Evolutionary conservation across 2,329 filamentous ascomycete genomes (phyloP).

Genomic region (Madurella fahalii): DNA sequence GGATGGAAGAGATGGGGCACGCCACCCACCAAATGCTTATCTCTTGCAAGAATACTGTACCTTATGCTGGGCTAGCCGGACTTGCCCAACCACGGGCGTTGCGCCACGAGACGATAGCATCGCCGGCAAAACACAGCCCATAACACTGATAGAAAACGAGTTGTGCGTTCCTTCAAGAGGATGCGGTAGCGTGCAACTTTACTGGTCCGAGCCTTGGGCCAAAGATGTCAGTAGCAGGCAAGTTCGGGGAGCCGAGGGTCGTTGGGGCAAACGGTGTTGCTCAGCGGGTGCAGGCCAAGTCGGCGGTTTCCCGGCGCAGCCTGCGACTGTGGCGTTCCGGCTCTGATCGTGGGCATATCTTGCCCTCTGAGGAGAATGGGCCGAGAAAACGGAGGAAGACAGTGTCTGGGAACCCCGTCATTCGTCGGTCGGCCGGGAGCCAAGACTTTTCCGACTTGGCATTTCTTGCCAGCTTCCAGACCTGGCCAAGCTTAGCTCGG

Average conservation of each 20-base stretch:
- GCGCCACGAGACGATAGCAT: no score
- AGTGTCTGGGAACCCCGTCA: slow-evolving; percentile 5
- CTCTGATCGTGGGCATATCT: slow-evolving; percentile 6
- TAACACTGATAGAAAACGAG: no score
- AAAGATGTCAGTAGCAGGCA: neutral
- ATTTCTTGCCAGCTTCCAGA: slow-evolving; percentile 18
- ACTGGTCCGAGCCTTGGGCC: no score
- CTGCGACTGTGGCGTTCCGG: slow-evolving; percentile 8
- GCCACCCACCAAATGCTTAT: slow-evolving; percentile 14
- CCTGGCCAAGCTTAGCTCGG: slow-evolving; percentile 17
- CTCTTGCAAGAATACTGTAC: no score
- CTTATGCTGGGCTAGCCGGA: no score
- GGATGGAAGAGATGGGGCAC: neutral
- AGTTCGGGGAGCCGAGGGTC: neutral
- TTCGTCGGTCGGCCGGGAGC: slow-evolving; percentile 12
- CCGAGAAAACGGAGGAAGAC: slow-evolving; percentile 6
- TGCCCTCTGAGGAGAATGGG: slow-evolving; percentile 15
- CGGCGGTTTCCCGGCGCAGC: slow-evolving; percentile 23
- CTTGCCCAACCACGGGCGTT: no score
- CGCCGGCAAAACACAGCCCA: no score
- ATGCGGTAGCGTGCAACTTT: no score
- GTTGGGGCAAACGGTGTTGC: neutral
- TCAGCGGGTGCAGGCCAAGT: slow-evolving; percentile 12
- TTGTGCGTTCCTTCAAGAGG: no score
- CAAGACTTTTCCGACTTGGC: slow-evolving; percentile 11